Percentiles rank a stretch among this genome's conserved stretches.
These are phyloP conservation scores for Heterobasidion parviporum DNA, from an alignment of 1,284 basidiomycete genomes.

Conservation along the genomic window DNA sequence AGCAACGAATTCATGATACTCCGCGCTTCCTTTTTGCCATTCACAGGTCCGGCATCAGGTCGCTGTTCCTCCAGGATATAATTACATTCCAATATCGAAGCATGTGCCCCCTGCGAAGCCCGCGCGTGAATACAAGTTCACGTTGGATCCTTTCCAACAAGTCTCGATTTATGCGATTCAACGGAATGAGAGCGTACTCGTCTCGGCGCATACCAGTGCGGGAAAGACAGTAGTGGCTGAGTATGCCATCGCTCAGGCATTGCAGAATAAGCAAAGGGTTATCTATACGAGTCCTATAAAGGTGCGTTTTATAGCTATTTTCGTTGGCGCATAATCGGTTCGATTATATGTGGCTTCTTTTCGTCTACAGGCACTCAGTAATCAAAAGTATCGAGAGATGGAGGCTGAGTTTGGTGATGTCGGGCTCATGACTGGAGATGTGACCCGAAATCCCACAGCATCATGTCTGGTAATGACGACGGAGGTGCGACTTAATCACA, in stretches of 20 bases:
- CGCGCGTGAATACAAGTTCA: conserved; percentile 91
- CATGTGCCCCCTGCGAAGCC: conserved; percentile 92
- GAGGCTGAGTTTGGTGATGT: conserved; percentile 95
- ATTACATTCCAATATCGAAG: conserved; percentile 85
- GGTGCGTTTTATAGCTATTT: conserved; percentile 14
- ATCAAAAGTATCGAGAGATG: conserved; percentile 99
- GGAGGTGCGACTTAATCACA: conserved; percentile 49
- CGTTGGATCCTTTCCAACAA: conserved; percentile 95
- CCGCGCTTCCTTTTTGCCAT: background rate
- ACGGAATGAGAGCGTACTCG: conserved; percentile 93
- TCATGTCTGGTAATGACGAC: conserved; percentile 99
- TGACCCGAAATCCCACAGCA: conserved; percentile 98
- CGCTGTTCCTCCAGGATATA: conserved; percentile 87
- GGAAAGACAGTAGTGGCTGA: conserved; percentile 99
- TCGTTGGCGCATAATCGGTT: too few relatives aligned
- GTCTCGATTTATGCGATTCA: conserved; percentile 95
- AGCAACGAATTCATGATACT: too few relatives aligned
- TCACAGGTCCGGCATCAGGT: conserved; percentile 86
- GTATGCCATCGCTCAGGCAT: conserved; percentile 96
- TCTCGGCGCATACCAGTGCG: conserved; percentile 98
- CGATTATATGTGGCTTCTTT: conserved; percentile 2
- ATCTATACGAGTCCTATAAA: conserved; percentile 99
- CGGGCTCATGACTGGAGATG: conserved; percentile 98
- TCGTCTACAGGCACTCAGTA: conserved; percentile 76
- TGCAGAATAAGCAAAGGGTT: conserved; percentile 89